These are phyloP conservation scores for Acer campestre DNA, from an alignment of 345 rosid species.

Conservation along the genomic window DNA sequence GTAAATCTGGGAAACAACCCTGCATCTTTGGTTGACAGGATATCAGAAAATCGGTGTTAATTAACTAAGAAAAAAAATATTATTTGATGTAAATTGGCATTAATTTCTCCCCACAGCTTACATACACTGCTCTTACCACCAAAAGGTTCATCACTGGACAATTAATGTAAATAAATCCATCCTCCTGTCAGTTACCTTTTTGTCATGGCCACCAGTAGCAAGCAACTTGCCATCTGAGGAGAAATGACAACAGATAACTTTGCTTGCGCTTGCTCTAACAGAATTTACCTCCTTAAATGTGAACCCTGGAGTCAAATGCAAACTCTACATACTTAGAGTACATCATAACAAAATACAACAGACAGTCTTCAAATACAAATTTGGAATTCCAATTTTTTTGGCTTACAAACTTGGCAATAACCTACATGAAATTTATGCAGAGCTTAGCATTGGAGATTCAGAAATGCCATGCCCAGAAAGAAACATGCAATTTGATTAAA, in stretches of 20 bases:
- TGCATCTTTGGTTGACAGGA: background rate
- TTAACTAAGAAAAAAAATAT: background rate
- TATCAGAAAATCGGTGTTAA: background rate
- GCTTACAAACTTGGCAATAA: background rate
- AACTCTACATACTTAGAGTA: constrained; percentile 8
- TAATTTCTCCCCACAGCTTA: background rate
- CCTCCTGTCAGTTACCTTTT: constrained; percentile 57
- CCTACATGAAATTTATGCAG: background rate
- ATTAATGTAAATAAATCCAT: background rate
- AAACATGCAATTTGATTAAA: background rate
- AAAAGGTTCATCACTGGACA: background rate
- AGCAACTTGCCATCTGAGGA: constrained; percentile 96
- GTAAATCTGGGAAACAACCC: background rate
- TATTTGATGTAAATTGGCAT: background rate
- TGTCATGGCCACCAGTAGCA: constrained; percentile 98
- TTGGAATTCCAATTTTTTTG: constrained; percentile 2
- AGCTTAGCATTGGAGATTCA: background rate
- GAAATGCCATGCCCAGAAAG: too few relatives aligned
- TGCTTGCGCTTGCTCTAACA: constrained; percentile 77
- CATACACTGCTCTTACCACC: background rate
- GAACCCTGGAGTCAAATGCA: constrained; percentile 53
- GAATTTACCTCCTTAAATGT: constrained; percentile 69
- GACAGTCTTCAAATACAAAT: constrained; percentile 12
- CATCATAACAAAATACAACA: constrained; percentile 20
- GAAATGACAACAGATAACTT: constrained; percentile 87